These are phyloP conservation scores for Cordia subcordata DNA, from an alignment of 257 asterid species.

Conservation along the genomic window DNA sequence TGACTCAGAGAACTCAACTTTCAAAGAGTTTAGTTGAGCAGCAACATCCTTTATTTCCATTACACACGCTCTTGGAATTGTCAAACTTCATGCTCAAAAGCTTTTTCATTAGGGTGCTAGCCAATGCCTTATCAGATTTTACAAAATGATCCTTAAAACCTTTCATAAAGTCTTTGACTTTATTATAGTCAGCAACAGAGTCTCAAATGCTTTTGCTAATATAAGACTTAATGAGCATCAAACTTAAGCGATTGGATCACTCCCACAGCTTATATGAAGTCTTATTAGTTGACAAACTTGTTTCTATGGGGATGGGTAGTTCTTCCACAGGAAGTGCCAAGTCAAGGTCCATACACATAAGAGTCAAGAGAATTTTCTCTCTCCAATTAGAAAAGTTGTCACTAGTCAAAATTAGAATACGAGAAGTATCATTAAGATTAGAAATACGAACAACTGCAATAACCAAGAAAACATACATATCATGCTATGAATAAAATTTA, in stretches of 20 bases:
- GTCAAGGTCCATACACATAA: neutral
- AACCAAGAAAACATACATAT: no score
- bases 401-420: neutral
- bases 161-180: neutral
- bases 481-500: no score
- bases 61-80: neutral
- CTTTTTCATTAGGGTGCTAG: slow-evolving; percentile 9
- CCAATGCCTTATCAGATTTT: slow-evolving; percentile 1
- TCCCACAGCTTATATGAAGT: neutral
- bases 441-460: neutral
- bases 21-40: no score
- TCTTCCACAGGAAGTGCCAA: neutral
- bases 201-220: neutral
- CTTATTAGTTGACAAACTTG: neutral
- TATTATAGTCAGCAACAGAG: neutral
- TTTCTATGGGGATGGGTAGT: slow-evolving; percentile 2
- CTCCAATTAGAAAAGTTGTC: neutral
- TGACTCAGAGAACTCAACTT: no score
- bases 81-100: slow-evolving; percentile 1
- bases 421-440: neutral
- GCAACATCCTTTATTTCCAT: neutral
- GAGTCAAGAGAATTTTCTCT: neutral
- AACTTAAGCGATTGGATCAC: slow-evolving; percentile 5
- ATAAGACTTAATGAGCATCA: neutral
- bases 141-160: slow-evolving; percentile 2